Evolutionary conservation across 116 monocot genomes (phyloP).

Genomic region (Posidonia oceanica): DNA sequence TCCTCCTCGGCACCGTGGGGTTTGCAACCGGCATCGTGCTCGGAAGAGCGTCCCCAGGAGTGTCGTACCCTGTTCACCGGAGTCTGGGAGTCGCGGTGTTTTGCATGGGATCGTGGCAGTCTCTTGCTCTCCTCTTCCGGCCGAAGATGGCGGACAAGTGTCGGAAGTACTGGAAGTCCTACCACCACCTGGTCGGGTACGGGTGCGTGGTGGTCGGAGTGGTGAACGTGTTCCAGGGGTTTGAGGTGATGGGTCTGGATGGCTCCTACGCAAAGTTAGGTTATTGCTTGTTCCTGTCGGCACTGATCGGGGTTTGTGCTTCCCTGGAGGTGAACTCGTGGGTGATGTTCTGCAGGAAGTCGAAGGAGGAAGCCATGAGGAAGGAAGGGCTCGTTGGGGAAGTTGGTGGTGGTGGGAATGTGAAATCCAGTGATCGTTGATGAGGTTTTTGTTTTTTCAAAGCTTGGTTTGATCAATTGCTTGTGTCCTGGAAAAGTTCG

Average conservation of each 20-base stretch:
- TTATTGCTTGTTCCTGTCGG: slow-evolving; percentile 52
- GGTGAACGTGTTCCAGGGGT: slow-evolving; percentile 90
- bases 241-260: slow-evolving; percentile 61
- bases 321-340: slow-evolving; percentile 80
- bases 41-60: slow-evolving; percentile 34
- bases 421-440: background rate
- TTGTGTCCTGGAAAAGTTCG: too few relatives aligned
- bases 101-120: slow-evolving; percentile 44
- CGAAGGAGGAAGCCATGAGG: slow-evolving; percentile 34
- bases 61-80: slow-evolving; percentile 43
- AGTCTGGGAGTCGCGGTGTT: slow-evolving; percentile 50
- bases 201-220: slow-evolving; percentile 61
- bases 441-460: too few relatives aligned
- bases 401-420: background rate
- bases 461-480: too few relatives aligned
- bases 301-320: slow-evolving; percentile 45
- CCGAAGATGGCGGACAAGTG: slow-evolving; percentile 54
- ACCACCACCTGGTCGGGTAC: slow-evolving; percentile 93
- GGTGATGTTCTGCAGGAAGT: slow-evolving; percentile 53
- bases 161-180: slow-evolving; percentile 90
- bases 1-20: slow-evolving; percentile 37
- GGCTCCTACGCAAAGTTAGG: slow-evolving; percentile 45
- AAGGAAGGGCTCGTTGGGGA: slow-evolving; percentile 6
- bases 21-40: slow-evolving; percentile 46
- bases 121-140: slow-evolving; percentile 60